Conservation (phyloP, 192 early-diverging fungal species). For the Coemansia sp. region DNA sequence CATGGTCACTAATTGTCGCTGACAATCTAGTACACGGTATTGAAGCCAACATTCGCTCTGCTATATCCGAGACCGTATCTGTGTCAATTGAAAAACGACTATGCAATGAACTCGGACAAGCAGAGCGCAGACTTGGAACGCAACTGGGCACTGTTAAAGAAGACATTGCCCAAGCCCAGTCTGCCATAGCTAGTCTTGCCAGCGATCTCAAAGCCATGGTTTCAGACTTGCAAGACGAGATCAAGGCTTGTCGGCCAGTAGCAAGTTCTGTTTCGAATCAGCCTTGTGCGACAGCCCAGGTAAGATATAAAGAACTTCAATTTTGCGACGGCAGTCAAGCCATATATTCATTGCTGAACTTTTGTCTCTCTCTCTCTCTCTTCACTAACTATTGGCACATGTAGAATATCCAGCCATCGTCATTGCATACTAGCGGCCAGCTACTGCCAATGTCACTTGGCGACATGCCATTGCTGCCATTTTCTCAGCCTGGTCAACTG, state of each 20-base stretch:
- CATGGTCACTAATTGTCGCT: too few species aligned
- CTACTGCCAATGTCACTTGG: constrained; percentile 7
- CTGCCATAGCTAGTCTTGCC: not conserved
- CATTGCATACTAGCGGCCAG: not conserved
- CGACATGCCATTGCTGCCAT: not conserved
- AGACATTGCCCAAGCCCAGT: not conserved
- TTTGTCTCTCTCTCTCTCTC: too few species aligned
- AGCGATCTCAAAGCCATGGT: not conserved
- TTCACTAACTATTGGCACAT: not conserved
- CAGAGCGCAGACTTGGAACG: not conserved
- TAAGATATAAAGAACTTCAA: not conserved
- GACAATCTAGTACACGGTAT: not conserved
- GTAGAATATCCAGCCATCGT: not conserved
- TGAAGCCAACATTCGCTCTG: not conserved
- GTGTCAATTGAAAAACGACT: not conserved
- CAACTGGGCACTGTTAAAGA: not conserved
- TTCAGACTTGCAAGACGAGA: not conserved
- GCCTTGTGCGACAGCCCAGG: not conserved
- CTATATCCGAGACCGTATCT: not conserved
- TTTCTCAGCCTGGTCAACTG: not conserved
- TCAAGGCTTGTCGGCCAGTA: not conserved
- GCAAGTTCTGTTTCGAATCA: not conserved
- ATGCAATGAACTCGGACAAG: not conserved
- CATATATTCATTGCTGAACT: not conserved
- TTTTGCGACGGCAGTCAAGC: not conserved